Conservation (phyloP, 2,329 filamentous ascomycete genomes). For the Aspergillus glaucus region DNA sequence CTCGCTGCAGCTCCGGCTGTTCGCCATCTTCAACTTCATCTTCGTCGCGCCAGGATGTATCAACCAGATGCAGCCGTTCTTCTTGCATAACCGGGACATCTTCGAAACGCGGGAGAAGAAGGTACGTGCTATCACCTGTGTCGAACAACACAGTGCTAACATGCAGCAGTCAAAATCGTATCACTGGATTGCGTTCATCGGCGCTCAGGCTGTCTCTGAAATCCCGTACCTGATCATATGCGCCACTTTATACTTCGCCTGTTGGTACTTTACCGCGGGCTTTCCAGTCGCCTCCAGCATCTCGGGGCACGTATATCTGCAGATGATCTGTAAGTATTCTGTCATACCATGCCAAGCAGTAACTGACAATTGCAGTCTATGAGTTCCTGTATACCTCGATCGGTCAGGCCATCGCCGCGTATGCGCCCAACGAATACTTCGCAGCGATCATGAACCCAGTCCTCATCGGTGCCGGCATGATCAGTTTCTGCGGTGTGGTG, state of each 20-base stretch:
- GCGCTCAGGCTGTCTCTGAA: constrained; percentile 45
- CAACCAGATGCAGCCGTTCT: constrained; percentile 54
- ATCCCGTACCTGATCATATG: constrained; percentile 43
- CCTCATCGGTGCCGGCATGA: constrained; percentile 42
- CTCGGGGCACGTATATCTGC: constrained; percentile 34
- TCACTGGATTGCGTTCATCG: constrained; percentile 54
- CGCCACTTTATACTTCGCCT: constrained; percentile 42
- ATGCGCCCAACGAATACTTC: constrained; percentile 56
- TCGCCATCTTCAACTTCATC: constrained; percentile 59
- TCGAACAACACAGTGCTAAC: neutral
- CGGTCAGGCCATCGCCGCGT: constrained; percentile 50
- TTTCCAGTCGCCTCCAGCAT: constrained; percentile 26
- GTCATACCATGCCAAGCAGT: neutral
- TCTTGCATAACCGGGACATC: constrained; percentile 51
- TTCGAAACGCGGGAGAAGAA: constrained; percentile 56
- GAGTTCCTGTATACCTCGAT: constrained; percentile 39
- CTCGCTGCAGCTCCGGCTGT: constrained; percentile 51
- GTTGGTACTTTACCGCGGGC: constrained; percentile 56
- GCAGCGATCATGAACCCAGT: constrained; percentile 54
- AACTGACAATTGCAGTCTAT: constrained; percentile 28
- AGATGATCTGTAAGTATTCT: constrained; percentile 31
- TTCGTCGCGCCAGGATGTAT: constrained; percentile 56
- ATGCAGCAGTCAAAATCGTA: constrained; percentile 49
- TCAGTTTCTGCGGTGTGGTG: constrained; percentile 36
- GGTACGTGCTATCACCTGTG: constrained; percentile 9